Conservation (phyloP, 768 basidiomycete species). For the Chalciporus chontae region DNA sequence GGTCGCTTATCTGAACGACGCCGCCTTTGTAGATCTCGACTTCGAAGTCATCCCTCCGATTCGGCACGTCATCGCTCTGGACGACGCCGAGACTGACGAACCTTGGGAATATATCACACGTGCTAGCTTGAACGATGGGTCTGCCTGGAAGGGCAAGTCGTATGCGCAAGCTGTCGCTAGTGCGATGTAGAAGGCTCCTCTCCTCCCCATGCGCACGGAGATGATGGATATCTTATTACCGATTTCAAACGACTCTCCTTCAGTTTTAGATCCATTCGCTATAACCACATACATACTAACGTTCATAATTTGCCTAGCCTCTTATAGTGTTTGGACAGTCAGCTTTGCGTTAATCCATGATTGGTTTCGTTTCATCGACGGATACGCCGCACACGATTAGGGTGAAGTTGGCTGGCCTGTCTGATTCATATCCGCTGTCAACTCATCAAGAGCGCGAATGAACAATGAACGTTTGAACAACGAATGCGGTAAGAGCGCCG, state of each 20-base stretch:
- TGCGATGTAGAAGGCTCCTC: constrained; percentile 15
- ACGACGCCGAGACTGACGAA: constrained; percentile 27
- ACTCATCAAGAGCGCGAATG: too few species aligned
- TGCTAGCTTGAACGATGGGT: constrained; percentile 24
- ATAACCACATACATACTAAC: constrained; percentile 5
- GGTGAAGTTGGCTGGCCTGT: background rate
- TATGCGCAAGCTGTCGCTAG: constrained; percentile 28
- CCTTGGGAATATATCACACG: constrained; percentile 33
- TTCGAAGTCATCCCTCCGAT: constrained; percentile 31
- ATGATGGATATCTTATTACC: constrained; percentile 2
- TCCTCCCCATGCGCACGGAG: background rate
- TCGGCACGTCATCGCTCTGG: constrained; percentile 31
- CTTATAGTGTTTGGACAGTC: constrained; percentile 9
- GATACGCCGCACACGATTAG: background rate
- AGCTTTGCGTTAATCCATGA: constrained; percentile 8
- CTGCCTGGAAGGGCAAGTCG: constrained; percentile 30
- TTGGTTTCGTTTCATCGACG: background rate
- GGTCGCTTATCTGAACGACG: background rate
- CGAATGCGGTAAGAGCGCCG: background rate
- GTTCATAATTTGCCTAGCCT: constrained; percentile 15
- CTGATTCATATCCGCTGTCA: background rate
- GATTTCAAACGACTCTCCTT: constrained; percentile 17
- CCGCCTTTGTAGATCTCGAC: constrained; percentile 17
- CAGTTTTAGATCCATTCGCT: constrained; percentile 11
- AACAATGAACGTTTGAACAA: too few species aligned